These are phyloP conservation scores for Citeromyces siamensis DNA, from an alignment of 1,139 yeast species.

Conservation along the genomic window DNA sequence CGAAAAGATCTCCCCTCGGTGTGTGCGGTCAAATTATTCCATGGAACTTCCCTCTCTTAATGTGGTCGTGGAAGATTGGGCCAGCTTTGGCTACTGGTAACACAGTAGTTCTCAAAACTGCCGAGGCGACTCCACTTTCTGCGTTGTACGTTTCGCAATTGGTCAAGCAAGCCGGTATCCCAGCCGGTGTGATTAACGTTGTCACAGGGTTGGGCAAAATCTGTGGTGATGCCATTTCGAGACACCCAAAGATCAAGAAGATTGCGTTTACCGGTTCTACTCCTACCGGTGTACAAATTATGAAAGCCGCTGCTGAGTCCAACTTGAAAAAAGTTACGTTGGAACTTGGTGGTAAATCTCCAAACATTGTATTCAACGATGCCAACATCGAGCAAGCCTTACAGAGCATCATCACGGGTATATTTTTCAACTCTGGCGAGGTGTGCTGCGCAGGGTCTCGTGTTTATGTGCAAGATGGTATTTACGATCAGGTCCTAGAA, in stretches of 20 bases:
- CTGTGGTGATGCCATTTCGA: constrained; percentile 63
- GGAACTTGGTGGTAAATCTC: constrained; percentile 83
- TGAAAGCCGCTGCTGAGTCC: constrained; percentile 54
- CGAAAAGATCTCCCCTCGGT: constrained; percentile 65
- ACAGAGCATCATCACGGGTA: constrained; percentile 44
- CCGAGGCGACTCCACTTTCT: constrained; percentile 70
- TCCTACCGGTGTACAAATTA: constrained; percentile 57
- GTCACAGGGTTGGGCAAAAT: constrained; percentile 65
- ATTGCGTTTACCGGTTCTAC: constrained; percentile 83
- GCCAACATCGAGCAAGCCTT: constrained; percentile 55
- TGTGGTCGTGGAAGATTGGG: constrained; percentile 73
- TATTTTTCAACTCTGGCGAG: constrained; percentile 76
- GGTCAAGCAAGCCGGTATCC: constrained; percentile 60
- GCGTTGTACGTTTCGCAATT: constrained; percentile 55
- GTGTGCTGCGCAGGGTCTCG: constrained; percentile 84
- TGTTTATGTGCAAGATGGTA: constrained; percentile 62
- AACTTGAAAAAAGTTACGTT: constrained; percentile 70
- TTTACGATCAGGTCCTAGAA: constrained; percentile 52
- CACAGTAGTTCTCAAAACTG: constrained; percentile 62
- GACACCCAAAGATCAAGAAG: constrained; percentile 61
- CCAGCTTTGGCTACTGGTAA: constrained; percentile 80
- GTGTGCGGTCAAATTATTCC: constrained; percentile 87
- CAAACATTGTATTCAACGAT: constrained; percentile 65
- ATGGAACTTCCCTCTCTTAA: constrained; percentile 81
- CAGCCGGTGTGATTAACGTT: constrained; percentile 70